Evolutionary conservation across 2,329 filamentous ascomycete species (phyloP).

Genomic region (Penicillium glabrum): DNA sequence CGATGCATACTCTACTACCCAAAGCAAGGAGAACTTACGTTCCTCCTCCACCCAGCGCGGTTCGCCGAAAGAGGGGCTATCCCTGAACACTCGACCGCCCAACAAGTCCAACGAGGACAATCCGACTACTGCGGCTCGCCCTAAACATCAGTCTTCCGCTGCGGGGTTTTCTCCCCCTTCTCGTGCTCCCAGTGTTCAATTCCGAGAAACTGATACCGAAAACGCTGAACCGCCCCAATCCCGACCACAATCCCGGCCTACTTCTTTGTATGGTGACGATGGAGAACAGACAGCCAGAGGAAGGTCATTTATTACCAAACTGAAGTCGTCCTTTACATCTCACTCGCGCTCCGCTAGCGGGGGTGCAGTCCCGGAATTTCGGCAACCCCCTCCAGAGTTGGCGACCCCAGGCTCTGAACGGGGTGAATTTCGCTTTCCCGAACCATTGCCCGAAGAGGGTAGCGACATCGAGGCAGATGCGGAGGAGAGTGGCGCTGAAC

Average conservation of each 20-base stretch:
- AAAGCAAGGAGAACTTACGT: slow-evolving; percentile 14
- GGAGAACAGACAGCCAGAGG: slow-evolving; percentile 61
- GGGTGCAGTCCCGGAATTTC: slow-evolving; percentile 44
- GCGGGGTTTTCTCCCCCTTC: slow-evolving; percentile 38
- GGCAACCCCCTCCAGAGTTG: slow-evolving; percentile 36
- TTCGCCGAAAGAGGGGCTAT: slow-evolving; percentile 19
- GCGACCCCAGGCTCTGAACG: slow-evolving; percentile 51
- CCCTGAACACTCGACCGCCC: slow-evolving; percentile 25
- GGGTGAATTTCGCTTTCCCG: slow-evolving; percentile 52
- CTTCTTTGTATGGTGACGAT: slow-evolving; percentile 63
- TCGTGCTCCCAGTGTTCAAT: slow-evolving; percentile 71
- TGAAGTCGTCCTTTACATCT: slow-evolving; percentile 62
- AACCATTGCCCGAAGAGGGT: slow-evolving; percentile 57
- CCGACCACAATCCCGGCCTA: slow-evolving; percentile 61
- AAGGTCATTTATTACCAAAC: slow-evolving; percentile 70
- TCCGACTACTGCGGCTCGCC: slow-evolving; percentile 19
- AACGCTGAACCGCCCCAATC: slow-evolving; percentile 53
- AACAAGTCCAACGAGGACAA: slow-evolving; percentile 26
- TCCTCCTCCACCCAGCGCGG: slow-evolving; percentile 16
- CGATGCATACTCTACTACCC: slow-evolving; percentile 1
- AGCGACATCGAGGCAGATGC: slow-evolving; percentile 77
- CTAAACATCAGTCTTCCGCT: slow-evolving; percentile 25
- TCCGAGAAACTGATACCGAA: slow-evolving; percentile 58
- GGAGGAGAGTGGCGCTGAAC: slow-evolving; percentile 83
- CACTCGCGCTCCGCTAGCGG: slow-evolving; percentile 53